Percentiles rank a stretch among this genome's conserved stretches.
These are phyloP conservation scores for Solanum clarkiae DNA, from an alignment of 257 asterid genomes.

Conservation along the genomic window DNA sequence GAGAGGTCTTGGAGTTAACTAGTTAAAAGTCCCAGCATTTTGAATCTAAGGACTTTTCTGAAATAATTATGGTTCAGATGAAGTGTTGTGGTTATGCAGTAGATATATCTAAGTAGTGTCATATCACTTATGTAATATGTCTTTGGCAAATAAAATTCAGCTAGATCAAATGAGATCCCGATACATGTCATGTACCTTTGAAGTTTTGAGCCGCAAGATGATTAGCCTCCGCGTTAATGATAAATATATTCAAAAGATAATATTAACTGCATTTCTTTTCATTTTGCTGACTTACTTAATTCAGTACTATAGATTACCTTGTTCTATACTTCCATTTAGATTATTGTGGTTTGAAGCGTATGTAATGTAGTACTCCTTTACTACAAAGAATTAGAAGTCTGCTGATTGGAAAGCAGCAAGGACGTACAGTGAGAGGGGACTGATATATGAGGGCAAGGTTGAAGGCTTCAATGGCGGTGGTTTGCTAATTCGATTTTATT, in stretches of 20 bases:
- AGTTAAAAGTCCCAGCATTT: not conserved
- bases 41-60: not conserved
- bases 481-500: slow-evolving; percentile 66
- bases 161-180: not conserved
- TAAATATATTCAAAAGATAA: not conserved
- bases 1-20: not conserved
- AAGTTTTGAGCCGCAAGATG: not conserved
- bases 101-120: not conserved
- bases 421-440: slow-evolving; percentile 50
- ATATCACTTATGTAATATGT: not conserved
- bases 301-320: not conserved
- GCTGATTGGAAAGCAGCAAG: slow-evolving; percentile 95
- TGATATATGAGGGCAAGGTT: slow-evolving; percentile 47
- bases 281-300: not conserved
- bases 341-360: slow-evolving; percentile 5
- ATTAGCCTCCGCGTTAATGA: not conserved
- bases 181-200: not conserved
- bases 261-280: not conserved
- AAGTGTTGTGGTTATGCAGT: not conserved
- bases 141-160: not conserved
- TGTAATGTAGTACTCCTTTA: slow-evolving; percentile 29
- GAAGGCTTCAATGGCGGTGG: slow-evolving; percentile 87
- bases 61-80: not conserved
- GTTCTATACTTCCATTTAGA: not conserved
- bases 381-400: slow-evolving; percentile 94